These are phyloP conservation scores for Scedosporium dehoogii DNA, from an alignment of 2,329 filamentous ascomycete species.

Conservation along the genomic window DNA sequence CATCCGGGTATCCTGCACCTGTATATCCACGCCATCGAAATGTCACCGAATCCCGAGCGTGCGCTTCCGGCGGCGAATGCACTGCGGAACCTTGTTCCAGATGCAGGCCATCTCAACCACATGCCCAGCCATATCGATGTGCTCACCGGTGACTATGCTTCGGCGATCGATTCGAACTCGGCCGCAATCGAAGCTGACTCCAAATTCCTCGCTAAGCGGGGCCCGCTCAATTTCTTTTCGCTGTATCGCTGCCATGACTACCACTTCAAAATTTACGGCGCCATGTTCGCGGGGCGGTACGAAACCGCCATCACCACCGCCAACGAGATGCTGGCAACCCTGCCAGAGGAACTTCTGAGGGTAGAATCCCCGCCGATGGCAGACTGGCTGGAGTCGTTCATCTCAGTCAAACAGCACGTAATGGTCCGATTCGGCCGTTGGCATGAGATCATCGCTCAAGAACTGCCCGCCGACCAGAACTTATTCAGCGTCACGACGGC, in stretches of 20 bases:
- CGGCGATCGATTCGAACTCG: conserved; percentile 56
- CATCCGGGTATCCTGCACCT: conserved; percentile 67
- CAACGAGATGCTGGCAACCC: conserved; percentile 44
- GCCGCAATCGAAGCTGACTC: conserved; percentile 59
- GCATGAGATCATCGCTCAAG: conserved; percentile 51
- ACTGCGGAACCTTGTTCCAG: conserved; percentile 55
- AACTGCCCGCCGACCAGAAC: conserved; percentile 43
- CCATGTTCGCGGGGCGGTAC: conserved; percentile 65
- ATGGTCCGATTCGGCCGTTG: conserved; percentile 65
- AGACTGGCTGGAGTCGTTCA: conserved; percentile 66
- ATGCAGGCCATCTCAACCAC: conserved; percentile 61
- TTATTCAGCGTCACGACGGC: conserved; percentile 64
- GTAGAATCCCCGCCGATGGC: conserved; percentile 64
- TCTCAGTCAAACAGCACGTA: conserved; percentile 58
- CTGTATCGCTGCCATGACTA: conserved; percentile 67
- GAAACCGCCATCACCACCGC: conserved; percentile 52
- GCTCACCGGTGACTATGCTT: conserved; percentile 59
- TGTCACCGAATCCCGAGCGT: conserved; percentile 56
- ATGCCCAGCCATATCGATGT: conserved; percentile 75
- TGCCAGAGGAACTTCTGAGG: conserved; percentile 54
- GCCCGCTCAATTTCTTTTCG: conserved; percentile 63
- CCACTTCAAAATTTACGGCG: conserved; percentile 66
- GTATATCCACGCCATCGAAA: conserved; percentile 72
- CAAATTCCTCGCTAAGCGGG: conserved; percentile 48
- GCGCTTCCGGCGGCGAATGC: conserved; percentile 51